Evolutionary conservation across 1,139 yeast genomes (phyloP).

Genomic region (Kazachstania sp.): DNA sequence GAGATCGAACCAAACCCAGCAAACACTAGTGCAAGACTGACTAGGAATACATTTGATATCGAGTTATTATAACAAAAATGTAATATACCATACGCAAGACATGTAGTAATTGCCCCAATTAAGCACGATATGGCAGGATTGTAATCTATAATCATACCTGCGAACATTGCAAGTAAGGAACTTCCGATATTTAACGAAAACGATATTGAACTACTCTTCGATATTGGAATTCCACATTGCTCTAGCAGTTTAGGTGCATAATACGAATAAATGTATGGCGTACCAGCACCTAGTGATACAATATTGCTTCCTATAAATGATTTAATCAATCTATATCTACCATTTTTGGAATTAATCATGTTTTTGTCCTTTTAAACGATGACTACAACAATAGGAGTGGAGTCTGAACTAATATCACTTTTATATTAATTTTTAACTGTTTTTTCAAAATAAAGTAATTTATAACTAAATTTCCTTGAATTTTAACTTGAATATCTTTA

Average conservation of each 20-base stretch:
- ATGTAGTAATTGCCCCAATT: conserved; percentile 44
- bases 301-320: conserved; percentile 28
- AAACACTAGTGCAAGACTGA: conserved; percentile 43
- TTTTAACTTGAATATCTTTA: no score
- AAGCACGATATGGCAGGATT: conserved; percentile 44
- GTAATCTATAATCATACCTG: conserved; percentile 56
- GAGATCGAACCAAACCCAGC: conserved; percentile 61
- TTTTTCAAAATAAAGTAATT: no score
- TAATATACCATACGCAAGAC: conserved; percentile 35
- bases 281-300: conserved; percentile 51
- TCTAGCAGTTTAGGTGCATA: conserved; percentile 62
- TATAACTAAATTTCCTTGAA: no score
- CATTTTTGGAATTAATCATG: no score
- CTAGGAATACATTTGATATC: conserved; percentile 29
- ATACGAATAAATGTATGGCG: conserved; percentile 64
- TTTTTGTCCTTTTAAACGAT: no score
- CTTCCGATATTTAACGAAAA: conserved; percentile 56
- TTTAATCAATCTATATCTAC: not conserved
- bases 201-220: conserved; percentile 56
- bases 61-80: conserved; percentile 32
- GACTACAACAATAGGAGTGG: no score
- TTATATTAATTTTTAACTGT: no score
- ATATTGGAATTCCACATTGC: conserved; percentile 47
- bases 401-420: no score
- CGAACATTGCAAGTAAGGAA: conserved; percentile 60